These are phyloP conservation scores for Phytopythium mirpurense DNA, from an alignment of 352 stramenopile genomes.

Conservation along the genomic window DNA sequence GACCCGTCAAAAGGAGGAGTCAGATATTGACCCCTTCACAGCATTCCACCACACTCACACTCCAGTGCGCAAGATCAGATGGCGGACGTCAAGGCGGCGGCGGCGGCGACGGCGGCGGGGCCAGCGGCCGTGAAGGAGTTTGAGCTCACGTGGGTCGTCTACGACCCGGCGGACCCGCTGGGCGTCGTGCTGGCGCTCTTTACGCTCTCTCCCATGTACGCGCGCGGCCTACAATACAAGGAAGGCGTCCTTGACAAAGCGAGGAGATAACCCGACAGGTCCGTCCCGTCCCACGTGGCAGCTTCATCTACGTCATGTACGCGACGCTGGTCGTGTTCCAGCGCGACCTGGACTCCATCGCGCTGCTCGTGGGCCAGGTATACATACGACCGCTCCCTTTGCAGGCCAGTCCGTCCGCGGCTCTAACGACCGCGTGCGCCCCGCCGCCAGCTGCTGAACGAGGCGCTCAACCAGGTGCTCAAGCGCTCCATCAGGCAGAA, in stretches of 20 bases:
- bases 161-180: slow-evolving; percentile 65
- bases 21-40: too few relatives aligned
- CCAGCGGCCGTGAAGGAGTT: slow-evolving; percentile 47
- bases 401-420: not conserved
- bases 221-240: too few relatives aligned
- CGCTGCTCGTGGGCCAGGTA: slow-evolving; percentile 69
- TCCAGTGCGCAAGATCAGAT: too few relatives aligned
- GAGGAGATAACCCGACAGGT: too few relatives aligned
- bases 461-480: slow-evolving; percentile 74
- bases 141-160: slow-evolving; percentile 82
- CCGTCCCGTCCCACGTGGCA: too few relatives aligned
- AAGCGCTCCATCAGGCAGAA: slow-evolving; percentile 72
- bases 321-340: slow-evolving; percentile 70
- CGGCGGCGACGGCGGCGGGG: not conserved
- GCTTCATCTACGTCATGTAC: slow-evolving; percentile 85
- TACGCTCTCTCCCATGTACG: slow-evolving; percentile 71
- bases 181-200: slow-evolving; percentile 63
- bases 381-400: not conserved
- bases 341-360: slow-evolving; percentile 71
- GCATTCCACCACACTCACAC: too few relatives aligned
- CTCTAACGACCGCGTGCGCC: not conserved
- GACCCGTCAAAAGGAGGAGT: too few relatives aligned
- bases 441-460: slow-evolving; percentile 46
- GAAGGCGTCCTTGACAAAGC: too few relatives aligned
- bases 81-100: slow-evolving; percentile 7